A percentile compares a stretch with the other conserved stretches of the same genome.
phyloP scores from a whole-genome alignment of 371 early-diverging fungal genomes.

The Funneliformis caledonium region DNA sequence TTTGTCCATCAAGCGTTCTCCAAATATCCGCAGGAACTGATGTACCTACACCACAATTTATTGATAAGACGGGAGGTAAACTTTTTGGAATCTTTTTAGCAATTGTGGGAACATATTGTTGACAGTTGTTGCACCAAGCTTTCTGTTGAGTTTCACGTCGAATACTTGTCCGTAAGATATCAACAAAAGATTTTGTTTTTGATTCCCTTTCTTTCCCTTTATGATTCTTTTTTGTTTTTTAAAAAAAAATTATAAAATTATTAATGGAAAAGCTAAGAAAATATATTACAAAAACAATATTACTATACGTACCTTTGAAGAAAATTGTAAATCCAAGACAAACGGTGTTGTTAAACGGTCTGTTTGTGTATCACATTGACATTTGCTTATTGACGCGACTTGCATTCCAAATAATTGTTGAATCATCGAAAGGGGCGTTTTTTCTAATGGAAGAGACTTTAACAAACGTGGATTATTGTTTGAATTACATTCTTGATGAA shows the following conservation, averaged over 20 bases:
- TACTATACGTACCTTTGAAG: constrained; percentile 1
- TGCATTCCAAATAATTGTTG: constrained; percentile 78
- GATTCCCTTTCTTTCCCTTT: constrained; percentile 49
- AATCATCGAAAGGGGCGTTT: constrained; percentile 56
- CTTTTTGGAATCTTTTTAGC: constrained; percentile 66
- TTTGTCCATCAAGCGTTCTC: constrained; percentile 48
- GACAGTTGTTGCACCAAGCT: constrained; percentile 81
- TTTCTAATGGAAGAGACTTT: constrained; percentile 28
- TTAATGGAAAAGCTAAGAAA: not conserved
- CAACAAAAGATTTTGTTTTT: constrained; percentile 55
- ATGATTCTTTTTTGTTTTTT: constrained; percentile 40
- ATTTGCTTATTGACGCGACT: constrained; percentile 64
- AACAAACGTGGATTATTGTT: constrained; percentile 22
- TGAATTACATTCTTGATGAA: constrained; percentile 72
- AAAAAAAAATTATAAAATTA: constrained; percentile 9
- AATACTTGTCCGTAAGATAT: constrained; percentile 69
- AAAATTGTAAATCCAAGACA: constrained; percentile 69
- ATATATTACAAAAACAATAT: not conserved
- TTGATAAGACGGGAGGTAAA: constrained; percentile 66
- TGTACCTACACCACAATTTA: constrained; percentile 69
- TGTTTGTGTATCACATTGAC: constrained; percentile 65
- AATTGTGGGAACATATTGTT: constrained; percentile 70
- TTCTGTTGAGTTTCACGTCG: constrained; percentile 73
- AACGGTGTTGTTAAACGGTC: constrained; percentile 72
- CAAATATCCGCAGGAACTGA: constrained; percentile 62